A percentile compares a stretch with the other conserved stretches of the same genome.
Conservation (phyloP, 1,139 yeast species). For the Yamadazyma atmosphaerica region DNA sequence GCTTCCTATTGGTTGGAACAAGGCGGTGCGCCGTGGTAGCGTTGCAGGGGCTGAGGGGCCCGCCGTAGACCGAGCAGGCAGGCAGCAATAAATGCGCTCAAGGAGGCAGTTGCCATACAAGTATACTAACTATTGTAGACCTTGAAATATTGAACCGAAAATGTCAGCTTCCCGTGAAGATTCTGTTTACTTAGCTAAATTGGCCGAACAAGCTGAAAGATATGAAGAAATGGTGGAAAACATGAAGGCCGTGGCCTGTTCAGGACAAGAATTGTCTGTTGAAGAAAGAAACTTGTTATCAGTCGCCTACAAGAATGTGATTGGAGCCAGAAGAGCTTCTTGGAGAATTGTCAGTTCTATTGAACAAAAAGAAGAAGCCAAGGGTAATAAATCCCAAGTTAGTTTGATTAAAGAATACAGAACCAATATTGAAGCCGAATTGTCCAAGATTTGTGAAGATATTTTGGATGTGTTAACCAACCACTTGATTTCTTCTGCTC, state of each 20-base stretch:
- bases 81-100: neutral
- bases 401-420: slow-evolving; percentile 91
- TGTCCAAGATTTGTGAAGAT: slow-evolving; percentile 92
- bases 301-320: slow-evolving; percentile 97
- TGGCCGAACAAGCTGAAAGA: slow-evolving; percentile 99
- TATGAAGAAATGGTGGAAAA: slow-evolving; percentile 99
- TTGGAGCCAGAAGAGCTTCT: slow-evolving; percentile 99
- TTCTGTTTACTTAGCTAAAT: slow-evolving; percentile 96
- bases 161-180: slow-evolving; percentile 95
- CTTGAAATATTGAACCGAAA: slow-evolving; percentile 10
- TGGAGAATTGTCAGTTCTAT: slow-evolving; percentile 98
- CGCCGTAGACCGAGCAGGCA: no score
- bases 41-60: no score
- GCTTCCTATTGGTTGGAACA: no score
- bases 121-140: slow-evolving; percentile 1
- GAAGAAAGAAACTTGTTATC: slow-evolving; percentile 97
- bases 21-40: no score
- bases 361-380: slow-evolving; percentile 97
- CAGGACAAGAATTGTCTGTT: slow-evolving; percentile 93
- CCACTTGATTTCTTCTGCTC: slow-evolving; percentile 92
- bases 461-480: slow-evolving; percentile 83
- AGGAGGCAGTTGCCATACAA: no score
- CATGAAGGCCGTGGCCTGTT: slow-evolving; percentile 96
- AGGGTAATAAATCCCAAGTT: slow-evolving; percentile 89
- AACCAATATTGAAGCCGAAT: slow-evolving; percentile 89